Base-by-base conservation (phyloP, 805 yeast species). In the Candida manassasensis region DNA sequence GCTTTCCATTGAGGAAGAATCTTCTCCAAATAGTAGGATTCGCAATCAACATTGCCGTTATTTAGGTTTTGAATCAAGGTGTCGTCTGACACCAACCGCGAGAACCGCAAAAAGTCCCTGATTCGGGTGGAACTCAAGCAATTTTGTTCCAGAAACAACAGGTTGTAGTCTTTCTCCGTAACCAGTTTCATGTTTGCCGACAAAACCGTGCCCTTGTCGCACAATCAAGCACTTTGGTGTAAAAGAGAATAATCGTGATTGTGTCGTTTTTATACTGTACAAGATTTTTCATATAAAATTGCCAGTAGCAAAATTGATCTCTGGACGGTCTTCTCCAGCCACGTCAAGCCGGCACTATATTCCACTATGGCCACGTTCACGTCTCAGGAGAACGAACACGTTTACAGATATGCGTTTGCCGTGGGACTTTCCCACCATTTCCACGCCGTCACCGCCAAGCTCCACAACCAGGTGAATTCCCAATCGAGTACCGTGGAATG, bases 61-160 rank as follows among this genome's bases (percentile, higher is more conserved):
- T 65, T 64, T 32, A 67, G 44, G 42, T 65, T 71, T 28, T 61
- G 63, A 12, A 50, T 47, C 21, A 67, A 52, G 14, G 61, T 47
- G 41, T 67, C 73, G 44, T 67, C 73, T n/a, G 67, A 52, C 16
- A 63, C 60, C 9, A 56, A 40, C 24, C 73, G 41, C 4, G 71
- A 65, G n/a, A 58, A 52, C 5, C 60, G 50, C 11, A 67, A 52
- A 44, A 67, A 67, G 16, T 59, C 62, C 32, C 67, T 46, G 36
- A 66, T 50, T 19, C 70, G 41, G 4, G 60, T 37, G 8, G 63
- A 53, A 7, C 63, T 47, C 10, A 44, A 38, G 45, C 73, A 67
- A 36, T 55, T 61, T n/a, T 56, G 58, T 3, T 61, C 53, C 1
- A 59, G 43, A 6, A 51, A 40, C 13, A 61, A 42, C 26, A 11